Base-by-base conservation (phyloP, 2,329 filamentous ascomycete genomes). In the Colletotrichum salicis region DNA sequence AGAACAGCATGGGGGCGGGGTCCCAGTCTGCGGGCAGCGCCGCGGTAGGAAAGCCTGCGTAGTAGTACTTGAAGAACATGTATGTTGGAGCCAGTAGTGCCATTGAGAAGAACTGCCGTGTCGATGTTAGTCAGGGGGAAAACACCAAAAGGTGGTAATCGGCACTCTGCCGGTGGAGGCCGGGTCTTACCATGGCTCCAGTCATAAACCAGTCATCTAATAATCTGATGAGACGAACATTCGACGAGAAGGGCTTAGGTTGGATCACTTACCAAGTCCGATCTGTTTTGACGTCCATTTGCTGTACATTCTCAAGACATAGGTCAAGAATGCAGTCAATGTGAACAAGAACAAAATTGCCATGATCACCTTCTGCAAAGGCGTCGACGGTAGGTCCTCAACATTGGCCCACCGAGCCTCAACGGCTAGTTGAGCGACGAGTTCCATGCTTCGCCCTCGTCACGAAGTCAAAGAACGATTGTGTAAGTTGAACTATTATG, bases 261-360 rank as follows among this genome's bases (percentile, higher is more conserved):
- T 15, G 29, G n/a, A n/a, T 0, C 19, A 60, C 61, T 65, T 33
- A 70, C 67, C 67, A 6, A 70, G 61, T 5, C 67, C 67, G 13
- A 64, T 13, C 13, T 70, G 66, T 19, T 70, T 64, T 2, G 61
- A 41, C 1, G 29, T 59, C 24, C 64, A 33, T 24, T 60, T 64
- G 24, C 67, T 70, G 33, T 80, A 73, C 64, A 81, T 68, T 1
- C 65, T 58, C 10, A 80, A 75, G 1, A 76, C 52, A 2, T 80
- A 57, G 52, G 78, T 71, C 13, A 79, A 76, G n/a, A 82, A 51
- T 8, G 70, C 70, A 3, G 27, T 41, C 6, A 55, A 33, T 0
- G 81, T 79, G 15, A 81, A 80, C 24, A 80, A 57, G 68, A 82
- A 80, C 22, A 80, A 68, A 33, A 81, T 74, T 24, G 77, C 76